Conservation (phyloP, 768 basidiomycete species). For the Clitopilus passeckerianus region DNA sequence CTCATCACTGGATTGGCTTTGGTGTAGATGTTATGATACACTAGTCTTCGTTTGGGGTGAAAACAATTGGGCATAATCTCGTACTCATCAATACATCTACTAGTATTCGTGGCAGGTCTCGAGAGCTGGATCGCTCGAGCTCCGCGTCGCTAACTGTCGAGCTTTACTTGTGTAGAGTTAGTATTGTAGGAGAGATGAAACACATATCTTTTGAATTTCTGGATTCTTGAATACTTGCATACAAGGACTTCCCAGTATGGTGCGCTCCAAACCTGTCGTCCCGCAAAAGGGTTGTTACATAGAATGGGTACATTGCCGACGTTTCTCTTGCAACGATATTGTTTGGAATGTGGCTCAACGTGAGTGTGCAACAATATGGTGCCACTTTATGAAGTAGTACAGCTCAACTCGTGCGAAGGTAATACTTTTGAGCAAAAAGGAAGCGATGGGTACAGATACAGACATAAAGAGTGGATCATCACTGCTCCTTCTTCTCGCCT, state of each 20-base stretch:
- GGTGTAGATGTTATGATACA: background rate
- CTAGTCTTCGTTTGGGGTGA: background rate
- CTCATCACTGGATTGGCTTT: constrained; percentile 1
- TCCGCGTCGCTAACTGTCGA: background rate
- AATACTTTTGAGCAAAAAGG: constrained; percentile 17
- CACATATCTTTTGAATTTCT: background rate
- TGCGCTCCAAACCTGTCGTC: too few species aligned
- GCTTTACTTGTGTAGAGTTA: background rate
- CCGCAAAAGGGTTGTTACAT: too few species aligned
- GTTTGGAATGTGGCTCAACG: too few species aligned
- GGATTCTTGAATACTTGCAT: background rate
- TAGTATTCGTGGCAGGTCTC: constrained; percentile 1
- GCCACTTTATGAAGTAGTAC: too few species aligned
- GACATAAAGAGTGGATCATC: background rate
- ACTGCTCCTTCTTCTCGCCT: constrained; percentile 6
- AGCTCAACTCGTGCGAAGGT: too few species aligned
- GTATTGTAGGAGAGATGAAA: background rate
- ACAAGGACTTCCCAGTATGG: too few species aligned
- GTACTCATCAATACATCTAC: background rate
- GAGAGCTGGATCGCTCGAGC: constrained; percentile 11
- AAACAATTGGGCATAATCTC: background rate
- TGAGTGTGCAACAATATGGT: too few species aligned
- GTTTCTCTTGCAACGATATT: too few species aligned
- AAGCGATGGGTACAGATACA: constrained; percentile 37
- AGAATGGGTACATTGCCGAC: too few species aligned